Evolutionary conservation across 2,329 filamentous ascomycete species (phyloP).

Genomic region (Pseudopithomyces maydicus): DNA sequence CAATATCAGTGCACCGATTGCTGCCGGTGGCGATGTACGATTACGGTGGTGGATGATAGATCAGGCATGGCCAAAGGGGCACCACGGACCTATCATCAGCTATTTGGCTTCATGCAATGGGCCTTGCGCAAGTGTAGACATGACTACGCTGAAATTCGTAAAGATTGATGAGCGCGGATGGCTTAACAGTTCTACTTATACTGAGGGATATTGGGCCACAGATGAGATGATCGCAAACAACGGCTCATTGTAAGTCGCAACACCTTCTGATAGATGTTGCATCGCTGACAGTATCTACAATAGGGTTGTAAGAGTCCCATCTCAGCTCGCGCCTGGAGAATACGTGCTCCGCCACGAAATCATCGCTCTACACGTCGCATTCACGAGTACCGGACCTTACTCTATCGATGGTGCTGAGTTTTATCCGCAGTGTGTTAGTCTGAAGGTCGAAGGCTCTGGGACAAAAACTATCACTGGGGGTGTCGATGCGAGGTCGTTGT

Average conservation of each 20-base stretch:
- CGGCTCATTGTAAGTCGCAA: not conserved
- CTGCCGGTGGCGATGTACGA: slow-evolving; percentile 23
- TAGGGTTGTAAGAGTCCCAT: slow-evolving; percentile 45
- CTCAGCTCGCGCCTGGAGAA: slow-evolving; percentile 47
- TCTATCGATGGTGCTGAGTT: slow-evolving; percentile 53
- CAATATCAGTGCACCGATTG: slow-evolving; percentile 24
- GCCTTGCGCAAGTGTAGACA: slow-evolving; percentile 24
- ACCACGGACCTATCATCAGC: slow-evolving; percentile 36
- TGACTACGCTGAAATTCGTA: slow-evolving; percentile 28
- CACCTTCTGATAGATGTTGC: not conserved
- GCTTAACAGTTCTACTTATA: slow-evolving; percentile 32
- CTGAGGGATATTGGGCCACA: slow-evolving; percentile 42
- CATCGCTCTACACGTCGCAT: slow-evolving; percentile 48
- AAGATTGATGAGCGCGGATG: slow-evolving; percentile 33
- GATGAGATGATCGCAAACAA: slow-evolving; percentile 35
- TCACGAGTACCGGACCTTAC: slow-evolving; percentile 37
- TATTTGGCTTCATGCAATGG: slow-evolving; percentile 35
- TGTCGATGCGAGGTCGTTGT: slow-evolving; percentile 43
- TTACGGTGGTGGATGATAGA: slow-evolving; percentile 33
- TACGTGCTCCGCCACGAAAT: slow-evolving; percentile 50
- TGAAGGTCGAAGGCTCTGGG: slow-evolving; percentile 51
- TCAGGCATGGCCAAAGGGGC: slow-evolving; percentile 24
- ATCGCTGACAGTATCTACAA: slow-evolving; percentile 37
- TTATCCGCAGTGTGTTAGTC: slow-evolving; percentile 57
- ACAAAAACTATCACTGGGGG: slow-evolving; percentile 39